Evolutionary conservation across 2,329 filamentous ascomycete species (phyloP).

Genomic region (Colletotrichum australisinense): DNA sequence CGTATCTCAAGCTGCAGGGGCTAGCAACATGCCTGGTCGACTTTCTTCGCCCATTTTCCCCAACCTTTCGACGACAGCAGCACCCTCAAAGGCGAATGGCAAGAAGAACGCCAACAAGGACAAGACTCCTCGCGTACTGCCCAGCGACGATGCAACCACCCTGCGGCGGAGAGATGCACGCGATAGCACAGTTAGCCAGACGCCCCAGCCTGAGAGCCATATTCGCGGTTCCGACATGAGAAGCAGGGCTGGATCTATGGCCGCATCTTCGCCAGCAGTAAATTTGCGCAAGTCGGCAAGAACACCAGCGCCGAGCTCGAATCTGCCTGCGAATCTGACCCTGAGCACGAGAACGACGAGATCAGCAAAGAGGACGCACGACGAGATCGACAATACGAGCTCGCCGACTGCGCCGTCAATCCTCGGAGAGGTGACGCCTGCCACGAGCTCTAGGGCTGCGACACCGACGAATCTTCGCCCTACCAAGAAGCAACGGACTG

Average conservation of each 20-base stretch:
- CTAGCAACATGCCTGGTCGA: conserved; percentile 53
- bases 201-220: conserved; percentile 50
- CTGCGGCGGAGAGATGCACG: conserved; percentile 51
- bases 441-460: conserved; percentile 67
- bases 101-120: conserved; percentile 41
- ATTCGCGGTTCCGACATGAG: conserved; percentile 43
- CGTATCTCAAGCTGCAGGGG: conserved; percentile 41
- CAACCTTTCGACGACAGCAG: conserved; percentile 41
- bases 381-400: conserved; percentile 64
- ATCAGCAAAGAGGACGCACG: conserved; percentile 64
- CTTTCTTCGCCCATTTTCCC: conserved; percentile 47
- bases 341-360: conserved; percentile 55
- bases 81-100: conserved; percentile 30
- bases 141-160: conserved; percentile 45
- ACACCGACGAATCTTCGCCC: conserved; percentile 68
- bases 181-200: conserved; percentile 51
- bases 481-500: conserved; percentile 69
- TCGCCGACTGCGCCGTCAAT: conserved; percentile 65
- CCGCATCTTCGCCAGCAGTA: conserved; percentile 39
- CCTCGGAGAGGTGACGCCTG: conserved; percentile 57
- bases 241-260: conserved; percentile 41
- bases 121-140: conserved; percentile 36
- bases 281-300: conserved; percentile 29
- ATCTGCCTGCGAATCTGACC: not conserved
- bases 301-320: conserved; percentile 27